A percentile compares a stretch with the other conserved stretches of the same genome.
Evolutionary conservation across 805 yeast genomes (phyloP).

Genomic region (Henningerozyma blattae): DNA sequence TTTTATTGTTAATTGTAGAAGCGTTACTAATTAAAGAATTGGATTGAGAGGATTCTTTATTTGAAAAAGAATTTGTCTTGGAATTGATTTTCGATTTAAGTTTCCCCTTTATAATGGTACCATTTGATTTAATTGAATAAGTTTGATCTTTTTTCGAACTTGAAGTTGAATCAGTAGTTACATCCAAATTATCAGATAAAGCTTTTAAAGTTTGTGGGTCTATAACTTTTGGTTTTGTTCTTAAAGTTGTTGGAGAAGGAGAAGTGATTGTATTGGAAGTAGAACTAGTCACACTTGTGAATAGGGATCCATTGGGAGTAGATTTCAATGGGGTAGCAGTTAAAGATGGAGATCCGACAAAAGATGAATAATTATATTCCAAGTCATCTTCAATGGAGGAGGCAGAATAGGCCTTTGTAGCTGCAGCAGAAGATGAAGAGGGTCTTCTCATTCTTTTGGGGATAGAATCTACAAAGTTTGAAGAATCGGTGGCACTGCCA

Average conservation of each 20-base stretch:
- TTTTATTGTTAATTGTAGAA: too few species aligned
- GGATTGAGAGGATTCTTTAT: not conserved
- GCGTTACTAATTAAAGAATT: too few species aligned
- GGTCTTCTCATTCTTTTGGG: not conserved
- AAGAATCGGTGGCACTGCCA: not conserved
- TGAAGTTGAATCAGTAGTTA: not conserved
- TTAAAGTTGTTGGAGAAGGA: not conserved
- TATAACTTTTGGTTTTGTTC: not conserved
- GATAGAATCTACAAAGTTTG: not conserved
- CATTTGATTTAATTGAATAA: constrained; percentile 11
- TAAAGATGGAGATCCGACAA: too few species aligned
- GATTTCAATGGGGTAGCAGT: too few species aligned
- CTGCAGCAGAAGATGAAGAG: constrained; percentile 9
- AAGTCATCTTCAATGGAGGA: constrained; percentile 1
- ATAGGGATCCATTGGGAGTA: too few species aligned
- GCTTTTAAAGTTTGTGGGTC: not conserved
- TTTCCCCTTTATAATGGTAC: constrained; percentile 7
- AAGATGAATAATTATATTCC: too few species aligned
- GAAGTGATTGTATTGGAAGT: constrained; percentile 23
- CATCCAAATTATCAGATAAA: too few species aligned
- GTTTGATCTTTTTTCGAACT: constrained; percentile 3
- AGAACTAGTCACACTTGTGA: too few species aligned
- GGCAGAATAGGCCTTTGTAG: constrained; percentile 20
- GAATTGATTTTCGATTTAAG: too few species aligned
- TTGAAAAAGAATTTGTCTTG: not conserved